Base-by-base conservation (phyloP, 768 basidiomycete genomes). In the Rhodotorula babjevae region DNA sequence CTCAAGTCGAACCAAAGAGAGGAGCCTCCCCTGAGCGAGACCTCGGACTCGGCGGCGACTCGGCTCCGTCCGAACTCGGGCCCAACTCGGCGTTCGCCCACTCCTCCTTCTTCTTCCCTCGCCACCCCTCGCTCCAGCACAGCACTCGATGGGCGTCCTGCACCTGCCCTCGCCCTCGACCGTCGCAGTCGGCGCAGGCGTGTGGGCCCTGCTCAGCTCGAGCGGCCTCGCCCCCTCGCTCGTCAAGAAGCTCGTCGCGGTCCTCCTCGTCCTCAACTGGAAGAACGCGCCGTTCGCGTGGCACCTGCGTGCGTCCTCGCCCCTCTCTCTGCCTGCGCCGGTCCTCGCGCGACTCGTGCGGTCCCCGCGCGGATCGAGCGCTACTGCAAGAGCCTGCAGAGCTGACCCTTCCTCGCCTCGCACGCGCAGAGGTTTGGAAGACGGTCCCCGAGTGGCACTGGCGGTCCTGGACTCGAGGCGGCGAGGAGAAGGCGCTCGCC, bases 181-280 rank as follows among this genome's bases (percentile, higher is more conserved):
- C 1, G 40, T 68, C 36, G n/a, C 56, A 10, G 66, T 62, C 33
- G 66, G 49, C 2, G 59, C 69, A 0, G 27, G 58, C 62, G 55
- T 57, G 8, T 27, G 61, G 19, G 42, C 68, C 14, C 58, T 73
- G 47, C 49, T 68, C 16, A 11, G 25, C 49, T 25, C 21, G 42
- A 50, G 52, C 12, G 46, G 52, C 29, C 19, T 53, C 40, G 27
- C 44, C 12, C 57, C 47, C 4, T 8, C 46, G 23, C 18, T 69
- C 42, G 14, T 65, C 19, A 71, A 71, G 67, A 67, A 64, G 40
- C 14, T 52, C 4, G 25, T 68, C 31, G 67, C 63, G 4, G 36
- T 63, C 21, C 49, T 75, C 19, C 57, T 75, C 31, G 63, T 75
- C 21, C 33, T 68, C 29, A 75, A 71, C 56, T 75, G 74, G 74